Base-by-base conservation (phyloP, 306 rosid species). In the Trifolium repens region DNA sequence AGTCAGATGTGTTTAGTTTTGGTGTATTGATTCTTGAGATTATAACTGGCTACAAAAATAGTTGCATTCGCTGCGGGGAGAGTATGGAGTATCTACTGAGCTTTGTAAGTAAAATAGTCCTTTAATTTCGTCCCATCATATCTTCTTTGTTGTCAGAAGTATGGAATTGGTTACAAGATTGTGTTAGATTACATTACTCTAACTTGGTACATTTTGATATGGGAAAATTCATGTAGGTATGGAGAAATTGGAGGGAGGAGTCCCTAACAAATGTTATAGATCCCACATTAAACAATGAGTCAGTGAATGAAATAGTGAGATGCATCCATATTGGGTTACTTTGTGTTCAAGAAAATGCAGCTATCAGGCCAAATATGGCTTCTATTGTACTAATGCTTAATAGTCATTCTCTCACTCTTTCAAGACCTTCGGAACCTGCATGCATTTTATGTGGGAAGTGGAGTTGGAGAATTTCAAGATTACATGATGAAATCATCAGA, bases 21-120 rank as follows among this genome's bases (percentile, higher is more conserved):
- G 88, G 88, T 2, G 75, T 89, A 10, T 35, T 87, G 3, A 5
- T 87, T 63, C 52, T 87, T 9, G 89, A 89, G 47, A 85, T 89
- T 10, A 15, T 89, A 8, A 76, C 83, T 27, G 91, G 89, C 27
- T 73, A 64, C 0, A 86, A 76, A 63, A 82, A 53, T 1, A 75
- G 13, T 12, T 14, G 44, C 19, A 73, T 50, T 7, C 78, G 6
- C 8, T 16, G 47, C 8, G 82, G 61, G 6, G 73, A 67, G 4
- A 43, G 26, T 19, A 11, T 1, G 8, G 76, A 64, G 9, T 61
- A 71, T 47, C 73, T 85, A 2, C 1, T 73, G 9, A 79, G 78
- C 78, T 72, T 54, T 65, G 93, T 87, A 75, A 87, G 91, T 78
- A 4, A 9, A 0, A 22, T 44, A 44, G 50, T 44, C 50, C 50